Evolutionary conservation across 2,329 filamentous ascomycete genomes (phyloP).

Genomic region (Cladobotryum protrusum): DNA sequence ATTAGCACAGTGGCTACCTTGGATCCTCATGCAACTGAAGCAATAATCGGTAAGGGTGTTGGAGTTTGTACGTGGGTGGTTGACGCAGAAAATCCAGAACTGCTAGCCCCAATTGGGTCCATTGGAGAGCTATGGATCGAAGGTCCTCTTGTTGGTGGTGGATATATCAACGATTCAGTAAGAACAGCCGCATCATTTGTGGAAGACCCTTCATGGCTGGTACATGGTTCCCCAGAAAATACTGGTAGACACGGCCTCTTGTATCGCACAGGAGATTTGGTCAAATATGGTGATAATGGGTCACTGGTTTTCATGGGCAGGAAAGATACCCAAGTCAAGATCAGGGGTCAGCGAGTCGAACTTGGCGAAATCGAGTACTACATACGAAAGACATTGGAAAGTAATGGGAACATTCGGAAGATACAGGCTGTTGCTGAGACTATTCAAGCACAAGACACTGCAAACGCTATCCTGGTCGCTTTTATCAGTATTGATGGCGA

Average conservation of each 20-base stretch:
- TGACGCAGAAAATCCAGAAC: background rate
- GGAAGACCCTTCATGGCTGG: background rate
- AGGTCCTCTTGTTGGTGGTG: constrained; percentile 10
- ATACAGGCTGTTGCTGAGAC: no score
- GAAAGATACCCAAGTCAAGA: background rate
- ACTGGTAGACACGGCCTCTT: background rate
- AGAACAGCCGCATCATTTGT: background rate
- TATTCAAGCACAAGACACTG: no score
- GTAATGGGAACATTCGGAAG: no score
- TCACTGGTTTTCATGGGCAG: background rate
- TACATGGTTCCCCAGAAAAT: background rate
- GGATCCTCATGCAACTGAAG: no score
- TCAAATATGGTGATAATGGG: background rate
- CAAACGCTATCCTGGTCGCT: no score
- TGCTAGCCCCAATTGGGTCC: background rate
- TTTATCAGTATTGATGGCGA: background rate
- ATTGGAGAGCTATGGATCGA: constrained; percentile 15
- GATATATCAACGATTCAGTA: no score
- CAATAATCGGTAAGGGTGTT: no score
- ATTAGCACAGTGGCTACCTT: background rate
- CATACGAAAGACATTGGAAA: no score
- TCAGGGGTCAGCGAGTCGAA: no score
- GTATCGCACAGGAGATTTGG: background rate
- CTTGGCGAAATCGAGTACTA: no score
- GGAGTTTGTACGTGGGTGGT: constrained; percentile 2